Conservation (phyloP, 1,284 basidiomycete genomes). For the Hemileia vastatrix region DNA sequence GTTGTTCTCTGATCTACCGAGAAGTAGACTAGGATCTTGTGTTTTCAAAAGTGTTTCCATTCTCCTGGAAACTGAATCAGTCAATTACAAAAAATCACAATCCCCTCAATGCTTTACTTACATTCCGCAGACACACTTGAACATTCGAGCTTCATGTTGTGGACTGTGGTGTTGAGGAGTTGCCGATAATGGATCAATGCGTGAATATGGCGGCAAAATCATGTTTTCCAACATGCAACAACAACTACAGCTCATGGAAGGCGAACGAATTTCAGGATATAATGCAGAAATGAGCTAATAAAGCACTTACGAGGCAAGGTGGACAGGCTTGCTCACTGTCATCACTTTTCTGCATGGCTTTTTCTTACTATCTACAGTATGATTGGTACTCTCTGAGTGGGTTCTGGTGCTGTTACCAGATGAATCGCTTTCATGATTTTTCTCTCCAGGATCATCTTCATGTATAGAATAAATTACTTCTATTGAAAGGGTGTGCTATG, state of each 20-base stretch:
- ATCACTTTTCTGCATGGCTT: not conserved
- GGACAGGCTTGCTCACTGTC: constrained; percentile 11
- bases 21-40: constrained; percentile 6
- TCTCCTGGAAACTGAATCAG: not conserved
- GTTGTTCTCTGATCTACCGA: no score
- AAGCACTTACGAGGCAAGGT: constrained; percentile 11
- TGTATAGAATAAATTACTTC: constrained; percentile 11
- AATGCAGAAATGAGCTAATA: not conserved
- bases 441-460: constrained; percentile 3
- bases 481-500: constrained; percentile 13
- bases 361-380: not conserved
- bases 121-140: constrained; percentile 18
- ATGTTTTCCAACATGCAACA: constrained; percentile 18
- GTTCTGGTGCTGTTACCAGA: not conserved
- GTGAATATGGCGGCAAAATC: constrained; percentile 17
- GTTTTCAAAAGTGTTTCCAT: constrained; percentile 4
- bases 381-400: not conserved
- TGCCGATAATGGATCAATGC: constrained; percentile 4
- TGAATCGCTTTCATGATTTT: not conserved
- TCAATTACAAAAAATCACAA: not conserved
- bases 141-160: constrained; percentile 12
- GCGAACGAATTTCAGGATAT: not conserved
- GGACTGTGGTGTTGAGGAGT: constrained; percentile 8
- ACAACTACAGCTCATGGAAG: constrained; percentile 2
- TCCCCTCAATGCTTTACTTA: not conserved